A percentile compares a stretch with the other conserved stretches of the same genome.
phyloP scores from a whole-genome alignment of 2,329 filamentous ascomycete species.

The Zelopaecilomyces penicillatus region DNA sequence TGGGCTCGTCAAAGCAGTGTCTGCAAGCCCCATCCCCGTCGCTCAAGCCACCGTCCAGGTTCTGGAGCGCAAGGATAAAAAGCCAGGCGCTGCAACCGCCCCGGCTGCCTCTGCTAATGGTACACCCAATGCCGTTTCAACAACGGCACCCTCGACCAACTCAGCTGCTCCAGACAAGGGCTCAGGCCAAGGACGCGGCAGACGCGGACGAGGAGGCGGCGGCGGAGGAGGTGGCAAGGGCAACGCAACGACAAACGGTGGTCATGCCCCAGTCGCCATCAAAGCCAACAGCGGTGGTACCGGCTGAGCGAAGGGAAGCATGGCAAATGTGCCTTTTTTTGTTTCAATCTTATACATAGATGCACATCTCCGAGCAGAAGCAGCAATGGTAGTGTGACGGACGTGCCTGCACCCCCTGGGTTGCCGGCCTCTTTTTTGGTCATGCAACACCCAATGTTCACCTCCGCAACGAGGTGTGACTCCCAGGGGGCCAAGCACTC shows the following conservation, averaged over 20 bases:
- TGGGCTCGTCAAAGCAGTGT: constrained; percentile 67
- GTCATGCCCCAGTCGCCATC: constrained; percentile 2
- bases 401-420: no score
- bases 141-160: constrained; percentile 6
- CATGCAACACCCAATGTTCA: no score
- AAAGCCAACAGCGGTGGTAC: constrained; percentile 3
- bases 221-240: constrained; percentile 13
- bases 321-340: background rate
- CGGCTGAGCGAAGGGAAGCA: constrained; percentile 7
- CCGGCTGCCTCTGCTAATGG: constrained; percentile 9
- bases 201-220: constrained; percentile 25
- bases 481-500: no score
- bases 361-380: no score
- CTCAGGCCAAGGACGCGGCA: constrained; percentile 18
- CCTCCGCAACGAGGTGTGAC: no score
- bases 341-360: background rate
- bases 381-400: no score
- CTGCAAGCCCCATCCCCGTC: constrained; percentile 71
- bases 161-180: constrained; percentile 18
- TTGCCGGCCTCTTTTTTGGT: no score
- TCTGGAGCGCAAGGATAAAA: constrained; percentile 66
- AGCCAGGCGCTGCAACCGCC: constrained; percentile 18
- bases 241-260: constrained; percentile 3
- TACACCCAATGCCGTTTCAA: constrained; percentile 11
- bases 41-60: constrained; percentile 83